Evolutionary conservation across 345 rosid species (phyloP).

Genomic region (Syzygium jambos): DNA sequence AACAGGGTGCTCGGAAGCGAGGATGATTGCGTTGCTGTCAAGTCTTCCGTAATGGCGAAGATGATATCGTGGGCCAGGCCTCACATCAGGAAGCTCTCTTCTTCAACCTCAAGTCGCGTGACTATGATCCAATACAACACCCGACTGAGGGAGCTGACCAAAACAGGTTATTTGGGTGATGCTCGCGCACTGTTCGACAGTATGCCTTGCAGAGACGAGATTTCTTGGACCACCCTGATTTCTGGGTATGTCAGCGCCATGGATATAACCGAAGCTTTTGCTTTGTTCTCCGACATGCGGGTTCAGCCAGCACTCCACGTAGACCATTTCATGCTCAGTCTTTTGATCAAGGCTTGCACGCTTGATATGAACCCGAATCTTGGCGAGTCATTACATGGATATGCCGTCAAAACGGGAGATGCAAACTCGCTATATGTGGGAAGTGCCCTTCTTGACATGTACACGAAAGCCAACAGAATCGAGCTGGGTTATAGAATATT

Average conservation of each 20-base stretch:
- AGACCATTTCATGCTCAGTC: slow-evolving; percentile 63
- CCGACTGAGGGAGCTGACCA: slow-evolving; percentile 19
- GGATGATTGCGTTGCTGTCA: background rate
- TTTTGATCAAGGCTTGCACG: slow-evolving; percentile 70
- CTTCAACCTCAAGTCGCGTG: background rate
- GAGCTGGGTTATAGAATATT: slow-evolving; percentile 49
- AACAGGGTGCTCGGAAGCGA: background rate
- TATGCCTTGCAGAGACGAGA: slow-evolving; percentile 56
- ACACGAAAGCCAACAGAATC: slow-evolving; percentile 38
- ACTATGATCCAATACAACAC: slow-evolving; percentile 25
- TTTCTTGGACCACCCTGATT: slow-evolving; percentile 72
- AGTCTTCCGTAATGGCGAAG: background rate
- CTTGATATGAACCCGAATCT: slow-evolving; percentile 22
- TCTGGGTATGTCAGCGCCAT: slow-evolving; percentile 51
- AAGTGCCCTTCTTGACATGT: slow-evolving; percentile 66
- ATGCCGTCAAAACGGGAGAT: slow-evolving; percentile 39
- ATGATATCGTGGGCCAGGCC: background rate
- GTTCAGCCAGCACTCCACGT: slow-evolving; percentile 31
- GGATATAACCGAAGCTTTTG: slow-evolving; percentile 42
- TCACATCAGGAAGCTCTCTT: background rate
- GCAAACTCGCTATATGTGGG: slow-evolving; percentile 62
- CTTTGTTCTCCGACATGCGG: slow-evolving; percentile 58
- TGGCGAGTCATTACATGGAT: slow-evolving; percentile 69
- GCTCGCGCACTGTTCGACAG: slow-evolving; percentile 71
- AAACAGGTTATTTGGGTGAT: slow-evolving; percentile 19